Evolutionary conservation across 768 basidiomycete genomes (phyloP), one percentile per base, ranked within the genome.

Genomic region (Cystofilobasidium macerans): DNA sequence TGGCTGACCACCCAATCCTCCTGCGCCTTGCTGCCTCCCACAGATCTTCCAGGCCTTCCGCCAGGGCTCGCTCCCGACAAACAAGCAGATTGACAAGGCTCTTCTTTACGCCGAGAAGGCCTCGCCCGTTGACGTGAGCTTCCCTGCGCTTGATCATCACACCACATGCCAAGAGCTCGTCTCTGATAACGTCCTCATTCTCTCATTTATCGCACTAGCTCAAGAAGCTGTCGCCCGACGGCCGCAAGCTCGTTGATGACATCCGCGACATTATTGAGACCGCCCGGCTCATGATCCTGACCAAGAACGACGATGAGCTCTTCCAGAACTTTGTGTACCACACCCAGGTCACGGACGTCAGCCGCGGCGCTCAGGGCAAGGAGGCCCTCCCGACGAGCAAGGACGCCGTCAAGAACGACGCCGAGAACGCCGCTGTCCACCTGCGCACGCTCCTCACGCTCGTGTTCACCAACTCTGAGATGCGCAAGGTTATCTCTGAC

Each of bases 261-360:
- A 75, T 81, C n/a, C 82, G 83, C 56, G 84, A 89, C 57, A 88
- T 95, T 73, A 80, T 94, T 71, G 82, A 53, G 30, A 61, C 0
- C 24, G 70, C 70, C 33, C 81, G 85, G 16, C 71, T 81, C 45
- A 84, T 91, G 65, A 84, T 93, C n/a, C 72, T 79, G 57, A 81
- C 86, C 71, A 95, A 94, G 82, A 95, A 95, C 72, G 71, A 71
- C 28, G 92, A 94, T 71, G 91, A 97, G 78, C 81, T 97, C 45
- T 81, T 95, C 75, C 94, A 97, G 76, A 86, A 88, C 71, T 93
- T 94, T 70, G 76, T 93, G 45, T 92, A 86, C 86, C 82, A 71
- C 69, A 71, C 69, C 18, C 59, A 65, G 57, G 42, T 58, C 57
- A 68, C 67, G 14, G 74, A 81, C 61, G 71, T 80, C 24, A 62